These are phyloP conservation scores for Rachicladosporium sp. DNA, from an alignment of 2,329 filamentous ascomycete species.

Conservation along the genomic window DNA sequence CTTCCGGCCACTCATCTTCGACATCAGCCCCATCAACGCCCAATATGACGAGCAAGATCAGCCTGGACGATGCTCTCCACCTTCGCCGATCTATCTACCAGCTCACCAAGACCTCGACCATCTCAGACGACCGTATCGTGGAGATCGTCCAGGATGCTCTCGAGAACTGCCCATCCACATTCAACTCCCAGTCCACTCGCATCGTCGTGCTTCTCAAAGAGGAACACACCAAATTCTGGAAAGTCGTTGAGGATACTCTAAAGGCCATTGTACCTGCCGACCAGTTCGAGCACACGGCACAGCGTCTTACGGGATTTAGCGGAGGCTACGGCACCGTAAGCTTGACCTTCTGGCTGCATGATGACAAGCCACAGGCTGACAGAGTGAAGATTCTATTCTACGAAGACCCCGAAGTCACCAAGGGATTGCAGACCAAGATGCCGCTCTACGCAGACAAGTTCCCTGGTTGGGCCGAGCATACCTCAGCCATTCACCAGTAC, in stretches of 20 bases:
- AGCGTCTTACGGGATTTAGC: slow-evolving; percentile 49
- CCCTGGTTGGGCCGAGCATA: slow-evolving; percentile 62
- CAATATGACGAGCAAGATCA: slow-evolving; percentile 26
- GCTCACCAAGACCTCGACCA: slow-evolving; percentile 49
- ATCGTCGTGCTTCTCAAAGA: slow-evolving; percentile 65
- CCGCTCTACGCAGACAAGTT: slow-evolving; percentile 69
- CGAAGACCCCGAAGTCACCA: slow-evolving; percentile 59
- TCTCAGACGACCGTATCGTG: slow-evolving; percentile 56
- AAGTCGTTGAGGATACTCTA: slow-evolving; percentile 52
- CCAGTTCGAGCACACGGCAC: slow-evolving; percentile 43
- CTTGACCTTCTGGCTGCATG: slow-evolving; percentile 11
- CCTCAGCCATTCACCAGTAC: slow-evolving; percentile 40
- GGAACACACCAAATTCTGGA: slow-evolving; percentile 84
- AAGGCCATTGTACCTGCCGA: slow-evolving; percentile 57
- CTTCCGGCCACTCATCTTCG: slow-evolving; percentile 6
- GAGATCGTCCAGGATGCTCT: slow-evolving; percentile 51
- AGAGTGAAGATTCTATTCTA: slow-evolving; percentile 63
- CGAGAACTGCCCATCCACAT: slow-evolving; percentile 61
- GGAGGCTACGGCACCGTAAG: slow-evolving; percentile 63
- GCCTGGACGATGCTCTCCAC: slow-evolving; percentile 53
- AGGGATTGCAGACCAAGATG: slow-evolving; percentile 55
- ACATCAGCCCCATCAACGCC: slow-evolving; percentile 5
- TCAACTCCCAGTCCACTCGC: slow-evolving; percentile 81
- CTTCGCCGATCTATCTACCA: slow-evolving; percentile 47
- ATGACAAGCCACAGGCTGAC: not conserved